Evolutionary conservation across 2,329 filamentous ascomycete species (phyloP).

Genomic region (Talaromyces sp.): DNA sequence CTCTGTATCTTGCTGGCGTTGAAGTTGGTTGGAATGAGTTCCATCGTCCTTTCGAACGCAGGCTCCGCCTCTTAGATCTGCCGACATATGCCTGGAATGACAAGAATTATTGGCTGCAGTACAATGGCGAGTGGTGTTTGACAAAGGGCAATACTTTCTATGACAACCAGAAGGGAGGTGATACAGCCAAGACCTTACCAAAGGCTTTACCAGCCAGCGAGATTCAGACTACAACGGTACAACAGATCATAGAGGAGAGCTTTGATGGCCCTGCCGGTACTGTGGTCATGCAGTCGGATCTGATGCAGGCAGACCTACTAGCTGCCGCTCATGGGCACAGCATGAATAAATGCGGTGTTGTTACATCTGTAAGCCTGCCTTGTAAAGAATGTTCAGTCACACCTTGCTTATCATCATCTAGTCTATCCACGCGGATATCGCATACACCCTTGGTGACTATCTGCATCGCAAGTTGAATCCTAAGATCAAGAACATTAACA

Average conservation of each 20-base stretch:
- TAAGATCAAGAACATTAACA: conserved; percentile 14
- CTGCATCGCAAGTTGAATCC: conserved; percentile 17
- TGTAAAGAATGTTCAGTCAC: no score
- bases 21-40: conserved; percentile 69
- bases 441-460: conserved; percentile 24
- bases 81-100: conserved; percentile 66
- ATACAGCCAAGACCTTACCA: no score
- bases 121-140: conserved; percentile 67
- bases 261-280: neutral
- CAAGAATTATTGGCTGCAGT: conserved; percentile 71
- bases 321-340: conserved; percentile 20
- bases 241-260: conserved; percentile 11
- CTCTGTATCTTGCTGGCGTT: conserved; percentile 60
- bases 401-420: neutral
- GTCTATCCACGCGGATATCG: conserved; percentile 25
- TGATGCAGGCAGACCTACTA: conserved; percentile 15
- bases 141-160: conserved; percentile 59
- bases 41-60: conserved; percentile 58
- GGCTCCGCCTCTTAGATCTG: conserved; percentile 60
- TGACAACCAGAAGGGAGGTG: neutral
- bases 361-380: conserved; percentile 5
- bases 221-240: conserved; percentile 2
- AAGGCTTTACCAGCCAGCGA: neutral
- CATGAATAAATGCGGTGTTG: conserved; percentile 19
- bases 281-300: conserved; percentile 19